phyloP scores from a whole-genome alignment of 306 rosid genomes.

The Quercus rubra region DNA sequence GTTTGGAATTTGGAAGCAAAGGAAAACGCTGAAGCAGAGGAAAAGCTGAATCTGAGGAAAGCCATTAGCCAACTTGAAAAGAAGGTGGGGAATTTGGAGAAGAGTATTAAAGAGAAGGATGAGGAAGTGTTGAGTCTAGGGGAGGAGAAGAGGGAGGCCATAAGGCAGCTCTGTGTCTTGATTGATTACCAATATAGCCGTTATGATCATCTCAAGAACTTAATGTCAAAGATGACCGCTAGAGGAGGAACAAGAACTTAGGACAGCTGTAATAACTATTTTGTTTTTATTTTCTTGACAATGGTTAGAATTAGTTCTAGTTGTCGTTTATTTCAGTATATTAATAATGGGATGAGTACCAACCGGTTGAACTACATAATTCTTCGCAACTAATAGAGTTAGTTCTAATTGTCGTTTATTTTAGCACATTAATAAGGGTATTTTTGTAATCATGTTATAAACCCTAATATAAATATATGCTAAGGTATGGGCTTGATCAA shows the following conservation, averaged over 20 bases:
- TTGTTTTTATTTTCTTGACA: no score
- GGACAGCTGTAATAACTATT: background rate
- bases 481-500: no score
- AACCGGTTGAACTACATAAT: no score
- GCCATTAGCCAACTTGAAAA: slow-evolving; percentile 45
- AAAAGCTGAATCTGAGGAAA: slow-evolving; percentile 49
- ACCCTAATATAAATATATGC: no score
- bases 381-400: no score
- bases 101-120: slow-evolving; percentile 47
- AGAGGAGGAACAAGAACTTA: slow-evolving; percentile 11
- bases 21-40: slow-evolving; percentile 52
- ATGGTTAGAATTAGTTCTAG: no score
- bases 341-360: no score
- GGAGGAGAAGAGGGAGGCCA: slow-evolving; percentile 74
- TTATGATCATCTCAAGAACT: slow-evolving; percentile 40
- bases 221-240: slow-evolving; percentile 17
- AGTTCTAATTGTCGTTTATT: no score
- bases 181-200: slow-evolving; percentile 63
- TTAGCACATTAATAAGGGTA: no score
- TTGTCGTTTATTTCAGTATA: no score
- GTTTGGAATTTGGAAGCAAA: slow-evolving; percentile 57
- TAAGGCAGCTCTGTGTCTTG: slow-evolving; percentile 69
- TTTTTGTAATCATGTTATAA: no score
- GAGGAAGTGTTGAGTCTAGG: slow-evolving; percentile 46
- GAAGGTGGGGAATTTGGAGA: slow-evolving; percentile 47